Base-by-base conservation (phyloP, 2,329 filamentous ascomycete genomes). In the Juglanconis oblonga region DNA sequence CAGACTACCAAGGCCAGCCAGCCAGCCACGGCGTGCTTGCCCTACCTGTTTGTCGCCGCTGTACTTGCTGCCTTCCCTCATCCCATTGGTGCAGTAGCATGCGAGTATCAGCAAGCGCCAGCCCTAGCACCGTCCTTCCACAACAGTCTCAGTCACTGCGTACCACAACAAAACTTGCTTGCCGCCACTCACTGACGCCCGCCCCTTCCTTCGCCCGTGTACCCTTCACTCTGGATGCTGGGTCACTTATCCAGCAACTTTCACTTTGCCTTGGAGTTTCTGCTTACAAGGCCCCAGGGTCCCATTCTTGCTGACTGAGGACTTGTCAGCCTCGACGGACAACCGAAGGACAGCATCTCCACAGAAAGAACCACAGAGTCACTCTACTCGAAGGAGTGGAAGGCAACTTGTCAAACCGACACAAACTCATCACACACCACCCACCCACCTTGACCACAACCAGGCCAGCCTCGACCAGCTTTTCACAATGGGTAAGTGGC, bases 401-500 rank as follows among this genome's bases (percentile, higher is more conserved):
- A 14, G n/a, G 7, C 38, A 42, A 29, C 50, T 5, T 36, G 35
- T 40, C 35, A 5, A 14, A 10, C 17, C 45, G 24, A n/a, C 47
- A 42, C 36, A 32, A 42, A 14, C 17, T 40, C 47, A 24, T 9
- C 14, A 13, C 44, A 36, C 35, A 14, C 36, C 32, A 52, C 8
- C 49, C 11, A 47, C 44, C n/a, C 13, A 33, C 24, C 24, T 24
- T 24, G 24, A 24, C 24, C 24, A 24, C 24, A 45, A 35, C 32
- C n/a, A 36, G 40, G 13, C 32, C 24, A 33, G 47, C 10, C 14
- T 13, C 29, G 47, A 33, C 47, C 11, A 32, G n/a, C 24, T 48
- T 52, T 29, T 53, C 29, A 62, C 48, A 49, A 62, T 62, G 59
- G 59, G 59, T 62, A 50, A 58, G 59, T 62, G 47, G 40, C 52